Evolutionary conservation across 148 eudicot species (phyloP).

Genomic region (Hydrangea macrophylla): DNA sequence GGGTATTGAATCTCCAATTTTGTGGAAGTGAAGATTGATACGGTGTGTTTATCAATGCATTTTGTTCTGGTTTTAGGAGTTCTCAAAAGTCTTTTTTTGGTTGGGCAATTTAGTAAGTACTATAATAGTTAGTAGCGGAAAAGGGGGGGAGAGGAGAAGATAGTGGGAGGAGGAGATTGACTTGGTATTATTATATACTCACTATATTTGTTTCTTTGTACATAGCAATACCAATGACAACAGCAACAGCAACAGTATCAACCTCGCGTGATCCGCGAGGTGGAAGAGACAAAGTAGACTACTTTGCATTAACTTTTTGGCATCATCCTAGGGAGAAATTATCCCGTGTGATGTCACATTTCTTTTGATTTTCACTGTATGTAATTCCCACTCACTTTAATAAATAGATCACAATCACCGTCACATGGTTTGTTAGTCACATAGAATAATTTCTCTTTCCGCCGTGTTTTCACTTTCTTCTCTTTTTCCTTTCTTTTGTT

Average conservation of each 20-base stretch:
- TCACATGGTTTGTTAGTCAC: too few species aligned
- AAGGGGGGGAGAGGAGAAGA: neutral
- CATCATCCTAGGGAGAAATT: too few species aligned
- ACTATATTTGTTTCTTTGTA: neutral
- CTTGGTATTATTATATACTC: too few species aligned
- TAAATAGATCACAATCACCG: too few species aligned
- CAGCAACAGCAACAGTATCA: neutral
- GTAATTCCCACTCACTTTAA: too few species aligned
- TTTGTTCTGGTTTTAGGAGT: neutral
- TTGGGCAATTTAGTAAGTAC: neutral
- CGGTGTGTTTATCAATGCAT: conserved; percentile 10
- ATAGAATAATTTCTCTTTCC: too few species aligned
- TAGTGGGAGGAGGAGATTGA: neutral
- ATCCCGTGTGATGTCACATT: too few species aligned
- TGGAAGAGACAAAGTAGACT: neutral
- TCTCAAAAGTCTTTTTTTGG: neutral
- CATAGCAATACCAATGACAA: too few species aligned
- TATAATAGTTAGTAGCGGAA: neutral
- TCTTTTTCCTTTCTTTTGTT: too few species aligned
- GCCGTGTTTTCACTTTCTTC: too few species aligned
- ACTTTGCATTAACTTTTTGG: neutral
- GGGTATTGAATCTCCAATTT: neutral
- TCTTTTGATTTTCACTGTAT: neutral
- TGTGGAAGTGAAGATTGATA: neutral
- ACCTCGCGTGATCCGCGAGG: neutral